A percentile compares a stretch with the other conserved stretches of the same genome.
Conservation (phyloP, 441 rosid species). For the Cnidoscolus chayamansa region DNA sequence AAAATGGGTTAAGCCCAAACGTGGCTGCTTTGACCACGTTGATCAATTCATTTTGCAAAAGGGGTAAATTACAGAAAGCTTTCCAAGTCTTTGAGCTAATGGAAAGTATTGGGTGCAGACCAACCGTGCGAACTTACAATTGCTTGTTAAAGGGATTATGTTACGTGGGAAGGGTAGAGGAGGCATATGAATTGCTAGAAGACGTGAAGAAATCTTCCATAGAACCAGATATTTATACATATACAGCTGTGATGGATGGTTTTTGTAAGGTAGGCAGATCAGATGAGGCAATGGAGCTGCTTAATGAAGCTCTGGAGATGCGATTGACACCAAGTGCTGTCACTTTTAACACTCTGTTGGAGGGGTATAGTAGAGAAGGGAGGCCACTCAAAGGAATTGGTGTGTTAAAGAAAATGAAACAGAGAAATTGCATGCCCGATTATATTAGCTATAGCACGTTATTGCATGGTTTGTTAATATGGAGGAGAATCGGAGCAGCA, state of each 20-base stretch:
- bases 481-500: slow-evolving; percentile 44
- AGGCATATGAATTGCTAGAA: slow-evolving; percentile 43
- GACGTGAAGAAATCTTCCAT: slow-evolving; percentile 32
- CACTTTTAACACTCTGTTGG: slow-evolving; percentile 51
- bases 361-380: slow-evolving; percentile 59
- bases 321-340: slow-evolving; percentile 49
- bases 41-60: slow-evolving; percentile 41
- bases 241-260: slow-evolving; percentile 58
- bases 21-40: slow-evolving; percentile 40
- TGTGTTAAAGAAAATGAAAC: slow-evolving; percentile 50
- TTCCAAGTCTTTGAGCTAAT: slow-evolving; percentile 40
- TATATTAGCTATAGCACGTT: slow-evolving; percentile 49
- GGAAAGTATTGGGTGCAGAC: slow-evolving; percentile 34
- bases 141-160: slow-evolving; percentile 63
- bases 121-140: slow-evolving; percentile 48
- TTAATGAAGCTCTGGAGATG: slow-evolving; percentile 41
- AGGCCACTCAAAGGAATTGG: slow-evolving; percentile 43
- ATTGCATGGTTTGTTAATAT: slow-evolving; percentile 47
- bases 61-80: slow-evolving; percentile 45
- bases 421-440: slow-evolving; percentile 46
- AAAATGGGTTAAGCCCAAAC: slow-evolving; percentile 36
- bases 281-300: slow-evolving; percentile 56
- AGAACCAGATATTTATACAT: slow-evolving; percentile 51
- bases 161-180: slow-evolving; percentile 64
- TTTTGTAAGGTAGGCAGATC: slow-evolving; percentile 69